Evolutionary conservation across 257 asterid genomes (phyloP), one percentile per base, ranked within the genome.

Genomic region (Salvia hispanica): DNA sequence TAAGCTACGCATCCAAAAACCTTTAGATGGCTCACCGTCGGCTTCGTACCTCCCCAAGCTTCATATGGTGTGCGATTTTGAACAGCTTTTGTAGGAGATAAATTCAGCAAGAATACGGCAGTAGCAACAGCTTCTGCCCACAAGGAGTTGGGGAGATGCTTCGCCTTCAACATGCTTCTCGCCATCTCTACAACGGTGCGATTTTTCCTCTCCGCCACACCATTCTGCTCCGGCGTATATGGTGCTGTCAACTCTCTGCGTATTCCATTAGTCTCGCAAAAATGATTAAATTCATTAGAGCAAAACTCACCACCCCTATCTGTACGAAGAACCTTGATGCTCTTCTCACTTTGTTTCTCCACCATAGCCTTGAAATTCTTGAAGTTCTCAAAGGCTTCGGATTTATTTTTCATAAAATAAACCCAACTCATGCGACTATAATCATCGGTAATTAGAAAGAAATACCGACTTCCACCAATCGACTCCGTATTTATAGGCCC

Each of bases 141-240:
- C 12, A 69, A 57, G 0, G 48, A 25, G 28, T 25, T 25, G 21
- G 60, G 57, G 12, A 51, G 57, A 15, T n/a, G 10, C 57, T 50
- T 3, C 31, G 31, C 28, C 12, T 15, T 51, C 10, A 15, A 18
- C 33, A 15, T 5, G 6, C 57, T 15, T 15, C 33, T 51, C 57
- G 28, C 57, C 57, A 51, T 51, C 33, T 51, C 57, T 5, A 51
- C 57, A 16, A 51, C 33, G 3, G 57, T 76, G 4, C 34, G 15
- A 60, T 79, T 75, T 4, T 75, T 64, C 11, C 58, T 3, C 10
- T 77, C 76, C 0, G 58, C 70, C 0, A 65, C 43, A 1, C 77
- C 74, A 43, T 79, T 79, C 54, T 79, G 66, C 31, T 75, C 34
- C 50, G 42, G 80, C 48, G 39, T 67, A 14, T 60, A 62, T 5